These are phyloP conservation scores for Diplodia scrobiculata DNA, from an alignment of 2,329 filamentous ascomycete genomes.

Conservation along the genomic window DNA sequence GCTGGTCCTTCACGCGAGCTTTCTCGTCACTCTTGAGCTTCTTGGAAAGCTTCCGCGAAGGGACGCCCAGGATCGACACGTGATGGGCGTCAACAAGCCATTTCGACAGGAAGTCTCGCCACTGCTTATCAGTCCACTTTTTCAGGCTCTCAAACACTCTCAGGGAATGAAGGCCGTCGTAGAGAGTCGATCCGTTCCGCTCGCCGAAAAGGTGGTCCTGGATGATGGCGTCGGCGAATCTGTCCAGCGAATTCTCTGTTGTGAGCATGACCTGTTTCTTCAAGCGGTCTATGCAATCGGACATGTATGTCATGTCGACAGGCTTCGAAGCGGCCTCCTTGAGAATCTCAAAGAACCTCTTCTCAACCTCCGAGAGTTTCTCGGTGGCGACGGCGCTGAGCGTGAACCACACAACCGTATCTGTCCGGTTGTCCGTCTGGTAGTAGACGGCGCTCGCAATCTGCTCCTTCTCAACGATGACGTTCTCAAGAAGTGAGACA, in stretches of 20 bases:
- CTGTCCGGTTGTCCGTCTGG: constrained; percentile 76
- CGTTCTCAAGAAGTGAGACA: constrained; percentile 86
- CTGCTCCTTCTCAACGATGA: constrained; percentile 89
- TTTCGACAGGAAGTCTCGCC: constrained; percentile 77
- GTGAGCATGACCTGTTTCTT: constrained; percentile 79
- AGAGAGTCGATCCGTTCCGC: constrained; percentile 67
- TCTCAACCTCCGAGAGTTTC: constrained; percentile 79
- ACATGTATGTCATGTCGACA: constrained; percentile 86
- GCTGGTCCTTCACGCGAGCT: constrained; percentile 74
- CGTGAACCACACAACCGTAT: constrained; percentile 81
- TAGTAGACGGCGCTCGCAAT: constrained; percentile 83
- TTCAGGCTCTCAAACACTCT: constrained; percentile 67
- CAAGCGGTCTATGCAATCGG: constrained; percentile 81
- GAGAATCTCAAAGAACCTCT: constrained; percentile 80
- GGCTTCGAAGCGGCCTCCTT: constrained; percentile 77
- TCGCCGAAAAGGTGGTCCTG: constrained; percentile 89
- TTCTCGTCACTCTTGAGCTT: constrained; percentile 82
- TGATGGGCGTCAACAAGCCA: constrained; percentile 87
- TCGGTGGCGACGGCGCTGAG: constrained; percentile 84
- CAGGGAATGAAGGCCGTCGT: constrained; percentile 46
- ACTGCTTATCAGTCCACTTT: constrained; percentile 79
- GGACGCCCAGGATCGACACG: constrained; percentile 83
- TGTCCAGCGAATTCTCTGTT: constrained; percentile 76
- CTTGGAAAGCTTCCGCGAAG: constrained; percentile 75
- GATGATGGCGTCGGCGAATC: constrained; percentile 84